phyloP scores from a whole-genome alignment of 2,329 filamentous ascomycete species.

The Alternaria incomplexa region DNA sequence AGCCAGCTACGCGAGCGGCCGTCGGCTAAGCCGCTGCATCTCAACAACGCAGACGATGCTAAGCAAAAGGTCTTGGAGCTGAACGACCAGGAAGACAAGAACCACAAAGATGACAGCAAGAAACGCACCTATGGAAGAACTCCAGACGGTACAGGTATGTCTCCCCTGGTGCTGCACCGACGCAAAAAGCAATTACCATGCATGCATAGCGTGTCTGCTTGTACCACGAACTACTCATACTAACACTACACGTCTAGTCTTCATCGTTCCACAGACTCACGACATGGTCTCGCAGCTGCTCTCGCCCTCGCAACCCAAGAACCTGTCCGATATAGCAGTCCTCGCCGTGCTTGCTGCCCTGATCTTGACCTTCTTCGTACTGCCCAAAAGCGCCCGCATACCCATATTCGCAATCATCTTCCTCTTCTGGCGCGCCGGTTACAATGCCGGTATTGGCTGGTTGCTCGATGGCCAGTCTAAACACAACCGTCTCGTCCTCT shows the following conservation, averaged over 20 bases:
- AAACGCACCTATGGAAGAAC: conserved; percentile 91
- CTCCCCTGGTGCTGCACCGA: neutral
- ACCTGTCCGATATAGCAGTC: conserved; percentile 83
- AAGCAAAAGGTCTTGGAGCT: conserved; percentile 57
- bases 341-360: conserved; percentile 78
- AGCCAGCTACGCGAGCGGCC: conserved; percentile 40
- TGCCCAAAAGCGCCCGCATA: conserved; percentile 73
- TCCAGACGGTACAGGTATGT: conserved; percentile 84
- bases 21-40: conserved; percentile 36
- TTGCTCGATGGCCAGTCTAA: conserved; percentile 90
- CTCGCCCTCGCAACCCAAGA: conserved; percentile 94
- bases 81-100: conserved; percentile 57
- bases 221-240: conserved; percentile 7
- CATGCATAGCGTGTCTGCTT: neutral
- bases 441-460: conserved; percentile 93
- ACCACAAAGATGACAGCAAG: conserved; percentile 58
- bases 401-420: conserved; percentile 84
- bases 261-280: conserved; percentile 92
- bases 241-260: conserved; percentile 65
- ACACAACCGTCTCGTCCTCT: conserved; percentile 81
- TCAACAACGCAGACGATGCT: conserved; percentile 45
- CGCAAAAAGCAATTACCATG: neutral
- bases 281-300: conserved; percentile 99
- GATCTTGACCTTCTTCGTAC: conserved; percentile 73
- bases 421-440: conserved; percentile 88